Evolutionary conservation across 2,329 filamentous ascomycete species (phyloP), one percentile per base, ranked within the genome.

Genomic region (Aspergillus pseudotamarii): DNA sequence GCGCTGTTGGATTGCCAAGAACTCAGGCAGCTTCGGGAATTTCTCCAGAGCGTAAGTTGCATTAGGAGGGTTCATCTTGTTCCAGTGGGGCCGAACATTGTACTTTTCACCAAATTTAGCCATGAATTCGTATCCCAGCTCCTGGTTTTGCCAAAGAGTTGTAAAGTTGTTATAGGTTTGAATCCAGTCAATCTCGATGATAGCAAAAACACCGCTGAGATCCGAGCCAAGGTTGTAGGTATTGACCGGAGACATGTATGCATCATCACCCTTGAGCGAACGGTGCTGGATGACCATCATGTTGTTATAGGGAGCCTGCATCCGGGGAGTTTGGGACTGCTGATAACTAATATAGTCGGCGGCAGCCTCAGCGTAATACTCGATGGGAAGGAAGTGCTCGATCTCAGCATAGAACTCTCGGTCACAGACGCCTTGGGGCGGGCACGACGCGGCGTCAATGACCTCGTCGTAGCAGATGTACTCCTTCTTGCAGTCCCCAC

Each of bases 401-500:
- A 68, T 64, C 50, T 70, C 61, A 19, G 61, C 66, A 34, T 64
- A 64, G 65, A 68, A 70, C 12, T 61, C 63, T 53, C 23, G 30
- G 60, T 36, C 34, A 46, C 68, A 70, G 46, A 70, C 51, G n/a
- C 66, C 68, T 23, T 59, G 58, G 16, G 65, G 61, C 46, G 68
- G 60, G 23, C 54, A 58, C 21, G 68, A 64, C 23, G 58, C 51
- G 19, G 66, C 66, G 38, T 67, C 60, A 10, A 48, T 66, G 12
- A 58, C 61, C 45, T 68, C 58, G 30, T 69, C 68, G 56, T 69
- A 69, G 65, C 68, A 69, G 41, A 68, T 60, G 43, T 68, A 68
- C 21, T 67, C 57, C 34, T 60, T 62, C 30, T 59, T 64, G 57
- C 68, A 69, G 60, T 62, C 58, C 26, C 66, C 68, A 50, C 68